phyloP scores from a whole-genome alignment of 345 rosid genomes.

The Eucalyptus sp. region DNA sequence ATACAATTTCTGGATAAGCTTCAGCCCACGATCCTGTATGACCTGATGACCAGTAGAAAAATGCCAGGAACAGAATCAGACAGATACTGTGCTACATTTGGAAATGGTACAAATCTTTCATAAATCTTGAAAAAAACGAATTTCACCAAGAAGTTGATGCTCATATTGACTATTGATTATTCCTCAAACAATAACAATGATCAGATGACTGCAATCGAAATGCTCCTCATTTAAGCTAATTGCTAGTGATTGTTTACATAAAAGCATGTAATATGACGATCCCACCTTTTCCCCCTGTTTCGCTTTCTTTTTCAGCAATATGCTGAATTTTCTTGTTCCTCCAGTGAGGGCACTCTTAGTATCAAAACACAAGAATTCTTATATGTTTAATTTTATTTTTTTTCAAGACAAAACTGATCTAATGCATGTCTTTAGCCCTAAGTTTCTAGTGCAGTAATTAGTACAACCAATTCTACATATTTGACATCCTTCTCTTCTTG shows the following conservation, averaged over 20 bases:
- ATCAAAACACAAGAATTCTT: background rate
- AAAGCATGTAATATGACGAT: background rate
- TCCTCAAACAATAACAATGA: background rate
- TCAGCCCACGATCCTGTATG: conserved; percentile 90
- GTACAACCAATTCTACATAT: background rate
- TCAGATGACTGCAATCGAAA: background rate
- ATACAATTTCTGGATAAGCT: conserved; percentile 70
- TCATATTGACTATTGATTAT: background rate
- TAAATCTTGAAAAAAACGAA: background rate
- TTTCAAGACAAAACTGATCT: background rate
- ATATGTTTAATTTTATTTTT: background rate
- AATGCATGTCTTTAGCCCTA: background rate
- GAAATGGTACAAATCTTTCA: background rate
- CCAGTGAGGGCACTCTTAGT: background rate
- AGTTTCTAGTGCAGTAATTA: background rate
- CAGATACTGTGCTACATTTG: background rate
- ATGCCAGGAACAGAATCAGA: background rate
- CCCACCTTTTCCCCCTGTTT: background rate
- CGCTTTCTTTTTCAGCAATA: background rate
- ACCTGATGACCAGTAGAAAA: conserved; percentile 4
- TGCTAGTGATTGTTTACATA: background rate
- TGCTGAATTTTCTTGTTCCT: background rate
- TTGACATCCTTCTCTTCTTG: background rate
- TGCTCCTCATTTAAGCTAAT: background rate
- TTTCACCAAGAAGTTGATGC: background rate